phyloP scores from a whole-genome alignment of 179 eudicot genomes.

The Spinacia oleracea region DNA sequence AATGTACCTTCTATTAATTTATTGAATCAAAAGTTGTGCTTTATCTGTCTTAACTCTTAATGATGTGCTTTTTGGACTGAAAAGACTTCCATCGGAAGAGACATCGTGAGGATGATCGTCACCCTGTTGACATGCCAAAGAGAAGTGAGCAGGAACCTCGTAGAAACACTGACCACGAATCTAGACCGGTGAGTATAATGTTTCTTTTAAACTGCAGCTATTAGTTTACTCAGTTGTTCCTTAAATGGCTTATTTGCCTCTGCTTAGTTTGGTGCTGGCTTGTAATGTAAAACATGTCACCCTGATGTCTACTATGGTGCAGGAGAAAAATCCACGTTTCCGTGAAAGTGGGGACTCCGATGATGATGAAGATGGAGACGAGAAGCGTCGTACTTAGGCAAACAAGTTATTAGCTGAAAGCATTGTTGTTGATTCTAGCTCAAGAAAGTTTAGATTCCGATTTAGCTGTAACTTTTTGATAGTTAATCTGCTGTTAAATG shows the following conservation, averaged over 20 bases:
- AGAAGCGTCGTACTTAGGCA: conserved; percentile 48
- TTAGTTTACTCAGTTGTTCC: not conserved
- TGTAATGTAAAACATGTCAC: not conserved
- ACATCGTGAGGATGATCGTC: conserved; percentile 82
- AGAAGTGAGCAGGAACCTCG: conserved; percentile 67
- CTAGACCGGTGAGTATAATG: conserved; percentile 69
- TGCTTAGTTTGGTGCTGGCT: no score
- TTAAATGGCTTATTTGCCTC: not conserved
- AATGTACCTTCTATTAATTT: not conserved
- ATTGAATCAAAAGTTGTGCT: not conserved
- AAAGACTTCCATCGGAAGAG: conserved; percentile 77
- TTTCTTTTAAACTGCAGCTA: not conserved
- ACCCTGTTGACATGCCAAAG: conserved; percentile 60
- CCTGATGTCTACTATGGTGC: conserved; percentile 20
- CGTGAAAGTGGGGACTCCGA: conserved; percentile 96
- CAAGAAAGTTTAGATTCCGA: conserved; percentile 7
- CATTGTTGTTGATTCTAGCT: conserved; percentile 1
- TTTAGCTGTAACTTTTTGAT: conserved; percentile 15
- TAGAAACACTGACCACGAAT: conserved; percentile 69
- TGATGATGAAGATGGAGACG: conserved; percentile 81
- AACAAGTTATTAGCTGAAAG: conserved; percentile 9
- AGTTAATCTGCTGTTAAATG: not conserved
- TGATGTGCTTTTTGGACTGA: conserved; percentile 5
- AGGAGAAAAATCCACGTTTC: conserved; percentile 97
- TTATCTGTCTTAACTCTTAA: conserved; percentile 1